Evolutionary conservation across 805 yeast species (phyloP).

Genomic region (Candida insectalens): DNA sequence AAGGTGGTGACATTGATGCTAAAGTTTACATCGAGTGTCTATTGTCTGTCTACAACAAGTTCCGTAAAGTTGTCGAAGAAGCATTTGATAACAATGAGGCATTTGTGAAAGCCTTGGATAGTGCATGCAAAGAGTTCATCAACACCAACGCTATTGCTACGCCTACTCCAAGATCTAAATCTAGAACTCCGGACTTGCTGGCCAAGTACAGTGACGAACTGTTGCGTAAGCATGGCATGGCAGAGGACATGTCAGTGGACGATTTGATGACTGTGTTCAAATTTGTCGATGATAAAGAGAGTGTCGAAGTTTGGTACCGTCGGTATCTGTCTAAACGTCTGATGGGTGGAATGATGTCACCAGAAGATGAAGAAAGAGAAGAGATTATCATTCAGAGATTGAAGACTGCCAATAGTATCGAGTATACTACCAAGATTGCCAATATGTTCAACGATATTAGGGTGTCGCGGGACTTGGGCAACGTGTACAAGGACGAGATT

Average conservation of each 20-base stretch:
- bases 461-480: conserved; percentile 67
- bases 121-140: conserved; percentile 78
- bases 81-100: conserved; percentile 69
- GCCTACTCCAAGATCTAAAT: conserved; percentile 44
- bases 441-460: conserved; percentile 94
- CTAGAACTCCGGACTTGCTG: conserved; percentile 86
- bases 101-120: conserved; percentile 80
- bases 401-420: conserved; percentile 83
- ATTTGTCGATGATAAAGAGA: conserved; percentile 88
- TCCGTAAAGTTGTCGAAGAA: conserved; percentile 48
- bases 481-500: conserved; percentile 19
- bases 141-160: conserved; percentile 76
- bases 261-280: conserved; percentile 82
- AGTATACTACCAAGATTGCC: conserved; percentile 87
- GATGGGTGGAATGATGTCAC: conserved; percentile 63
- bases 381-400: conserved; percentile 75
- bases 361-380: conserved; percentile 79
- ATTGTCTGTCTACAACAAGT: conserved; percentile 59
- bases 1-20: conserved; percentile 40
- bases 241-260: conserved; percentile 68
- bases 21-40: conserved; percentile 72
- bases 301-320: conserved; percentile 88
- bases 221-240: conserved; percentile 64
- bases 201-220: conserved; percentile 84
- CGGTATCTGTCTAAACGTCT: conserved; percentile 82